These are phyloP conservation scores for Penicillium decumbens DNA, from an alignment of 2,329 filamentous ascomycete species.

Conservation along the genomic window DNA sequence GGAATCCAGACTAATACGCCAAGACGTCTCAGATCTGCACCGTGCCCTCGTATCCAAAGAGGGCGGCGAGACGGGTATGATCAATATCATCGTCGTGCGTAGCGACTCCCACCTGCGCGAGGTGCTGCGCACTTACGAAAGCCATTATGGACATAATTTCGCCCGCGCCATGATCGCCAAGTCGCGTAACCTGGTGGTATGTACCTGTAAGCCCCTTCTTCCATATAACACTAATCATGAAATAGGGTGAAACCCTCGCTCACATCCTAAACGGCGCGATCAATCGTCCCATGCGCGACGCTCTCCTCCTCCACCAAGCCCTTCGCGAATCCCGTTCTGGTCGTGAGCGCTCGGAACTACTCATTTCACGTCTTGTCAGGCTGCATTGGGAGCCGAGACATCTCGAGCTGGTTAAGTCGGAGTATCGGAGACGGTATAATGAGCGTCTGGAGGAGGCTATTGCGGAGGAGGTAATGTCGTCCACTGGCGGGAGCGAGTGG, in stretches of 20 bases:
- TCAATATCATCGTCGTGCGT: constrained; percentile 73
- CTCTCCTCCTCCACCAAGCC: constrained; percentile 84
- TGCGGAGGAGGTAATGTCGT: constrained; percentile 65
- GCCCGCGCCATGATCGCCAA: constrained; percentile 81
- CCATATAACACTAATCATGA: constrained; percentile 4
- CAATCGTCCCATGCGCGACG: constrained; percentile 90
- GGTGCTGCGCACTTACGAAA: constrained; percentile 71
- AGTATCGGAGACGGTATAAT: constrained; percentile 74
- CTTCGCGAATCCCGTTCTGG: constrained; percentile 67
- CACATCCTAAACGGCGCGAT: constrained; percentile 96
- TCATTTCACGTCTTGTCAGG: constrained; percentile 81
- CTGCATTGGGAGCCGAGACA: constrained; percentile 90
- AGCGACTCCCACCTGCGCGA: constrained; percentile 79
- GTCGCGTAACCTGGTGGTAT: constrained; percentile 85
- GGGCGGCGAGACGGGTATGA: constrained; percentile 83
- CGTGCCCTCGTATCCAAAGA: constrained; percentile 64
- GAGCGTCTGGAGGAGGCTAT: constrained; percentile 72
- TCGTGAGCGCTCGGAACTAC: constrained; percentile 73
- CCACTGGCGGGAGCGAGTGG: constrained; percentile 54
- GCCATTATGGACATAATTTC: constrained; percentile 71
- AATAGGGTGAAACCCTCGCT: constrained; percentile 83
- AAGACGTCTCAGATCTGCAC: constrained; percentile 69
- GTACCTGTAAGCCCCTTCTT: constrained; percentile 37
- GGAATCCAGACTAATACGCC: constrained; percentile 58
- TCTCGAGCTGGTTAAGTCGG: constrained; percentile 70